Percentiles rank a stretch among this genome's conserved stretches.
Conservation (phyloP, 148 eudicot genomes). For the Vaccinium vitisidaea region DNA sequence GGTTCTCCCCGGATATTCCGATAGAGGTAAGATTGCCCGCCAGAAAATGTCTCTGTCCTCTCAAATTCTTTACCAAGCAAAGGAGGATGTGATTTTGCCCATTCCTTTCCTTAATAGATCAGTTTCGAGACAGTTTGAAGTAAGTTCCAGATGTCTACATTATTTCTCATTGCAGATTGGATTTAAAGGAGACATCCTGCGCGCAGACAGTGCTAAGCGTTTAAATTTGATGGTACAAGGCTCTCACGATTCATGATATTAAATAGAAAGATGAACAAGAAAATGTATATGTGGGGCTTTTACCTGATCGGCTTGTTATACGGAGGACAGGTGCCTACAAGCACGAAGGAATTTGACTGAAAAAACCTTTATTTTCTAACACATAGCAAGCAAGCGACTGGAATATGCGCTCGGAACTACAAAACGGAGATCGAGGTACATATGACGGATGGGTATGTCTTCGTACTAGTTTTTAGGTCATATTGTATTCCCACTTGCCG, state of each 20-base stretch:
- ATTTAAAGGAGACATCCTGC: slow-evolving; percentile 76
- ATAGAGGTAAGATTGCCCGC: slow-evolving; percentile 52
- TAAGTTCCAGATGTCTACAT: slow-evolving; percentile 36
- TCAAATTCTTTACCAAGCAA: background rate
- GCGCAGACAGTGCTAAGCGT: slow-evolving; percentile 76
- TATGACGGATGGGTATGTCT: slow-evolving; percentile 15
- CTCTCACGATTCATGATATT: slow-evolving; percentile 76
- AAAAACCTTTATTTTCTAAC: slow-evolving; percentile 13
- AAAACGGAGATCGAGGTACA: slow-evolving; percentile 22
- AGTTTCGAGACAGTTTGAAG: slow-evolving; percentile 34
- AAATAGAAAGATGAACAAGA: slow-evolving; percentile 36
- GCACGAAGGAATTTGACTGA: slow-evolving; percentile 61
- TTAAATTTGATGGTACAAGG: slow-evolving; percentile 72
- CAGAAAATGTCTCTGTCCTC: background rate
- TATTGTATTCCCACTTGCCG: slow-evolving; percentile 19
- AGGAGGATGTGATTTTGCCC: background rate
- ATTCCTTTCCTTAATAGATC: background rate
- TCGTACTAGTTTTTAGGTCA: slow-evolving; percentile 17
- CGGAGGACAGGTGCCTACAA: slow-evolving; percentile 65
- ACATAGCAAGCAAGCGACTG: slow-evolving; percentile 25
- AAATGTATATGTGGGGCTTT: slow-evolving; percentile 31
- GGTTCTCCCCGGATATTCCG: slow-evolving; percentile 83
- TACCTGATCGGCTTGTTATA: slow-evolving; percentile 61
- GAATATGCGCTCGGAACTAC: slow-evolving; percentile 11
- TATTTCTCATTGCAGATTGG: slow-evolving; percentile 70